Percentiles rank a stretch among this genome's conserved stretches.
These are phyloP conservation scores for Melastoma malabathricum DNA, from an alignment of 345 rosid species.

Conservation along the genomic window DNA sequence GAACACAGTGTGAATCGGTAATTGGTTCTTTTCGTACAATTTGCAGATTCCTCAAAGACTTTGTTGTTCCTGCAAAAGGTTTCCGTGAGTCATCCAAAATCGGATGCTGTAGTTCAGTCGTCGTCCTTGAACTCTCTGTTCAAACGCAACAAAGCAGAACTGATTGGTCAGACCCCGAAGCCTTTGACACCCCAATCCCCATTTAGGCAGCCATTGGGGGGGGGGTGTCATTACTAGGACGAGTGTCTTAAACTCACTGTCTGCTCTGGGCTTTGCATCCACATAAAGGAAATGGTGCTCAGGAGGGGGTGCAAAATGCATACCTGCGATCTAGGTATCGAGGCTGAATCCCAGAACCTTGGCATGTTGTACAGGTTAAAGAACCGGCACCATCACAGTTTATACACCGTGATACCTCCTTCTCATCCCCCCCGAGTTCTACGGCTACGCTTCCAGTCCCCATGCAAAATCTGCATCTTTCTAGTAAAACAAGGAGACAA, in stretches of 20 bases:
- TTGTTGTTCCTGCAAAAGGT: background rate
- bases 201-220: background rate
- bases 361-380: slow-evolving; percentile 91
- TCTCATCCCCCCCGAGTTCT: slow-evolving; percentile 70
- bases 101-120: slow-evolving; percentile 7
- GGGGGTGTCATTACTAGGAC: too few relatives aligned
- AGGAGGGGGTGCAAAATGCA: background rate
- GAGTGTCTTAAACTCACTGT: too few relatives aligned
- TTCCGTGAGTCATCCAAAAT: background rate
- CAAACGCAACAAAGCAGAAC: background rate
- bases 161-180: too few relatives aligned
- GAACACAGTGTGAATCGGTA: too few relatives aligned
- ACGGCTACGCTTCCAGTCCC: slow-evolving; percentile 57
- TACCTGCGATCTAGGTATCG: slow-evolving; percentile 98
- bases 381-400: slow-evolving; percentile 81
- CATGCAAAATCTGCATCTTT: slow-evolving; percentile 74
- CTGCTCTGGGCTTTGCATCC: too few relatives aligned
- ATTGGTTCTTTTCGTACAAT: too few relatives aligned
- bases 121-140: slow-evolving; percentile 26
- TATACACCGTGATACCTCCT: slow-evolving; percentile 64
- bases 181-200: too few relatives aligned
- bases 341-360: slow-evolving; percentile 90
- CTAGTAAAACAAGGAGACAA: slow-evolving; percentile 20
- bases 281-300: background rate
- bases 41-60: background rate